phyloP scores from a whole-genome alignment of 129 eudicot genomes.

The Artemisia argyi region DNA sequence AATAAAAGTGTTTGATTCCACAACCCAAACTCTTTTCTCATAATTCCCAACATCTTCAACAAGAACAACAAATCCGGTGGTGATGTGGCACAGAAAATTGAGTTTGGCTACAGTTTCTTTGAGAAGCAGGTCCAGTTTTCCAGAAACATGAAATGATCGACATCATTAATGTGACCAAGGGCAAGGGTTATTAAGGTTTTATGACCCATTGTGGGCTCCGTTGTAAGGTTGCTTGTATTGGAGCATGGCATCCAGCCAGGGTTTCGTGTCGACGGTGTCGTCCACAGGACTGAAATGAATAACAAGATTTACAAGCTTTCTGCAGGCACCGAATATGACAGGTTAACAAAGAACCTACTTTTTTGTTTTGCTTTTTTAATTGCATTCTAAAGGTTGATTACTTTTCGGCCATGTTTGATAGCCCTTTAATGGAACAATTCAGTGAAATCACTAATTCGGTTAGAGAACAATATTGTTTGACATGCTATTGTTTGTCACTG shows the following conservation, averaged over 20 bases:
- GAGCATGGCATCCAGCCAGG: conserved; percentile 75
- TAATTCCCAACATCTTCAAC: no score
- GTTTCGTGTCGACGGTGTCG: no score
- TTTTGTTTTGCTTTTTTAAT: neutral
- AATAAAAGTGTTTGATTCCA: no score
- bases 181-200: no score
- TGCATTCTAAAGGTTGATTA: neutral
- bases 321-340: conserved; percentile 57
- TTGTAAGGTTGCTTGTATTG: conserved; percentile 71
- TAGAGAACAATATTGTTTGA: no score
- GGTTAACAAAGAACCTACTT: conserved; percentile 14
- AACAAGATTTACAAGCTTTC: no score
- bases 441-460: no score
- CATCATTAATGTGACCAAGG: conserved; percentile 70
- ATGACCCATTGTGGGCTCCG: conserved; percentile 48
- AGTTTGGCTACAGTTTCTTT: conserved; percentile 49
- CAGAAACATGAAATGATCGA: conserved; percentile 69
- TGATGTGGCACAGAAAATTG: conserved; percentile 51
- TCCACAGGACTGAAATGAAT: conserved; percentile 63
- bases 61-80: conserved; percentile 31
- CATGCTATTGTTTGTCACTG: no score
- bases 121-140: conserved; percentile 59
- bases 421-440: no score
- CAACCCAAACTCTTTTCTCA: no score
- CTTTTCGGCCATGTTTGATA: no score